Evolutionary conservation across 352 stramenopile genomes (phyloP), one percentile per base, ranked within the genome.

Genomic region (Phytopythium kandeliae): DNA sequence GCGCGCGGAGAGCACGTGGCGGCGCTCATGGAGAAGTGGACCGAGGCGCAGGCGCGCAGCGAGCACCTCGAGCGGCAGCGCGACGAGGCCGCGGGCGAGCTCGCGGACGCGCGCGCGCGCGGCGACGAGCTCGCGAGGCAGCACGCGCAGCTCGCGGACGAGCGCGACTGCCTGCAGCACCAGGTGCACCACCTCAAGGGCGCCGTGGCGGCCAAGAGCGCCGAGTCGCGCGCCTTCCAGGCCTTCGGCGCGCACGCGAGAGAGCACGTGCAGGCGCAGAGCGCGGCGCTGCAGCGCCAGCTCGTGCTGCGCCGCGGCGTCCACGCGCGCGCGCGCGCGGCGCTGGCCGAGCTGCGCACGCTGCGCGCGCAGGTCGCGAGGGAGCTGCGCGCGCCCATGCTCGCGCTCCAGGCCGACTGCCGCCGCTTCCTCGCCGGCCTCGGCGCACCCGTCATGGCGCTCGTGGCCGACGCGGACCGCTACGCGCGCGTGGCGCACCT

Each of bases 101-200:
- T 69, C 54, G 73, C 70, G 31, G 51, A 58, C 7, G 69, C 75
- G 48, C 59, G 85, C 33, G 63, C 82, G 7, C 70, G 85, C n/a
- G 70, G 85, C 53, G 55, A 85, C 31, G 67, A 85, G 12, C 19
- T 69, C 17, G 60, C 56, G 42, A 63, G 72, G 19, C 52, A 66
- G 24, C 65, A 54, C 26, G 68, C 78, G 44, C 67, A 69, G 9
- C 35, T 73, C 0, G 51, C 60, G 26, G 75, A 91, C 48, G 80
- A 89, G 47, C 65, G 75, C n/a, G 75, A 86, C 41, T 51, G 54
- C 13, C 62, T 91, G 28, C 78, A 89, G 57, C 73, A 83, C 50
- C 74, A 86, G 36, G 60, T 77, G 17, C 85, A 87, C 48, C 74
- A 85, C 30, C 52, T 91, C 7, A 91, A 91, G 63, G 80, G 77